Percentiles rank a stretch among this genome's conserved stretches.
Evolutionary conservation across 2,329 filamentous ascomycete species (phyloP).

Genomic region (Penicillium expansum): DNA sequence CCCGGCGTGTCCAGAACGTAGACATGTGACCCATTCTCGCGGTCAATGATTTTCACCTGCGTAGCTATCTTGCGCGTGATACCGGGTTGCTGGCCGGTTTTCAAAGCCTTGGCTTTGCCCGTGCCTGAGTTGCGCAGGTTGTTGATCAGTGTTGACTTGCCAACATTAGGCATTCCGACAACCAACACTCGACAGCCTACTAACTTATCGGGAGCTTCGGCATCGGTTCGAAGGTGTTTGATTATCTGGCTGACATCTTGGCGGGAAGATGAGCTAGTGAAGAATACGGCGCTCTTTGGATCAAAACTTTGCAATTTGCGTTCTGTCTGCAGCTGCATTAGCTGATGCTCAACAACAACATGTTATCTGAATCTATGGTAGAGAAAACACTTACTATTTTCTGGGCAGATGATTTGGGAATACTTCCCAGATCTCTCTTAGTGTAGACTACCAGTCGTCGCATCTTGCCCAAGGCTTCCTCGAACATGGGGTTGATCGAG

Average conservation of each 20-base stretch:
- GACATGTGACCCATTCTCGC: conserved; percentile 58
- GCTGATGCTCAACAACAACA: not conserved
- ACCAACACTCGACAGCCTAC: conserved; percentile 81
- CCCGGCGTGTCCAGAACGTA: conserved; percentile 91
- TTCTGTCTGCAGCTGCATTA: conserved; percentile 27
- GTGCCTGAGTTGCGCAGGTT: conserved; percentile 70
- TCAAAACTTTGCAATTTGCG: conserved; percentile 36
- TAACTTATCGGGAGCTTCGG: conserved; percentile 49
- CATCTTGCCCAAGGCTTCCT: conserved; percentile 68
- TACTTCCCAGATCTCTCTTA: conserved; percentile 71
- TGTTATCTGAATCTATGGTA: not conserved
- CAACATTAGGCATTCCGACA: conserved; percentile 97
- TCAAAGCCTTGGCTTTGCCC: conserved; percentile 65
- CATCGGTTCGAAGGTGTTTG: conserved; percentile 32
- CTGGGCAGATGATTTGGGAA: conserved; percentile 40
- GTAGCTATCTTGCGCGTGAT: conserved; percentile 82
- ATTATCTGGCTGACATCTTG: conserved; percentile 34
- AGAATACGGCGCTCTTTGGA: conserved; percentile 35
- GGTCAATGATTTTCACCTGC: conserved; percentile 75
- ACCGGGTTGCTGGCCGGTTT: conserved; percentile 82
- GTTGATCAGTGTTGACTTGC: conserved; percentile 94
- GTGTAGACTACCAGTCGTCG: conserved; percentile 86
- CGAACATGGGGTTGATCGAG: conserved; percentile 85
- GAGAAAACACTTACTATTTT: conserved; percentile 34
- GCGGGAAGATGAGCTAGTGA: conserved; percentile 33